These are phyloP conservation scores for Claviceps arundinis DNA, from an alignment of 2,329 filamentous ascomycete species.

Conservation along the genomic window DNA sequence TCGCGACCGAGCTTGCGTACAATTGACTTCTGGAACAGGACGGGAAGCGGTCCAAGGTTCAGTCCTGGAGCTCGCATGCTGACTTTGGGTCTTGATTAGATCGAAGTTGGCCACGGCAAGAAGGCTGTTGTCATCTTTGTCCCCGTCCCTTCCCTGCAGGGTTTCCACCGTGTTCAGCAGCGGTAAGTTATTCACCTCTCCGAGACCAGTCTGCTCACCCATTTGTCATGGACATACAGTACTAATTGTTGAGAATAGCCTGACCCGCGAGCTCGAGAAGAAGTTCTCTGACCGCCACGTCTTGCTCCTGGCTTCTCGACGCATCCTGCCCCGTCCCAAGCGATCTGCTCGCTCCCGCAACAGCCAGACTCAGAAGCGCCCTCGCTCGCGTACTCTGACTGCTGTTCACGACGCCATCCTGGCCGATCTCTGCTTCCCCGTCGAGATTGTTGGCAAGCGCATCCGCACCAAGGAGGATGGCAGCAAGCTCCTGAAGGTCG, in stretches of 20 bases:
- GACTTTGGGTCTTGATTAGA: conserved; percentile 63
- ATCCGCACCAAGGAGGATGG: conserved; percentile 97
- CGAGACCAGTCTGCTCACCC: neutral
- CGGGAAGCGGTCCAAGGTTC: conserved; percentile 63
- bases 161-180: conserved; percentile 99
- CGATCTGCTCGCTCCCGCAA: conserved; percentile 93
- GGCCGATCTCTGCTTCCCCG: conserved; percentile 94
- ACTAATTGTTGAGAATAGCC: conserved; percentile 36
- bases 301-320: conserved; percentile 95
- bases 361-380: conserved; percentile 96
- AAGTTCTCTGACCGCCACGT: conserved; percentile 99
- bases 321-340: conserved; percentile 97
- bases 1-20: conserved; percentile 21
- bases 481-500: conserved; percentile 96
- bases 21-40: conserved; percentile 47
- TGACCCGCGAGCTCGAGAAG: conserved; percentile 99
- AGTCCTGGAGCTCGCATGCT: conserved; percentile 64
- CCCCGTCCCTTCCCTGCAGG: conserved; percentile 93
- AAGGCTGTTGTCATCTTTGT: conserved; percentile 99
- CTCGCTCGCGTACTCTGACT: conserved; percentile 92
- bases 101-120: conserved; percentile 99
- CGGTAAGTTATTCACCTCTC: conserved; percentile 52
- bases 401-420: conserved; percentile 99
- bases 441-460: conserved; percentile 99
- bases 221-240: too few relatives aligned